phyloP scores from a whole-genome alignment of 495 filamentous ascomycete genomes.

The Diplogelasinospora grovesii region DNA sequence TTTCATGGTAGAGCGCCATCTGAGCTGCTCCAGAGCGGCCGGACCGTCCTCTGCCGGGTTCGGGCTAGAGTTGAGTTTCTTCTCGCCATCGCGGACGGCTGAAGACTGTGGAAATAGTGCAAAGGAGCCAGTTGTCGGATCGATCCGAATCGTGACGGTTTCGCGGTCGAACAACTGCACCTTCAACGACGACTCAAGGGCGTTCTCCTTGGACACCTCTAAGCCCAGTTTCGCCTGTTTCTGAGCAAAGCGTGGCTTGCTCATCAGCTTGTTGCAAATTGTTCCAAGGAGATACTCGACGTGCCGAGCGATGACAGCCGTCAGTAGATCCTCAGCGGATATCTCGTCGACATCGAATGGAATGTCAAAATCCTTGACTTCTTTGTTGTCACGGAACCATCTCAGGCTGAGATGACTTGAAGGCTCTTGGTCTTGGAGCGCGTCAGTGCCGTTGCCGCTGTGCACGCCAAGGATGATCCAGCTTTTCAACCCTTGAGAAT shows the following conservation, averaged over 20 bases:
- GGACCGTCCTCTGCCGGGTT: conserved; percentile 50
- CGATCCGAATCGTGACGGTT: conserved; percentile 55
- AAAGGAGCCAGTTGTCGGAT: conserved; percentile 59
- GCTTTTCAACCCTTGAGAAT: conserved; percentile 57
- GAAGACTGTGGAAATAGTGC: conserved; percentile 40
- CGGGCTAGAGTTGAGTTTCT: conserved; percentile 43
- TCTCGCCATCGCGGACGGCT: conserved; percentile 36
- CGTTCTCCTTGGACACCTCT: conserved; percentile 49
- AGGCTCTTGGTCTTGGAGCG: conserved; percentile 25
- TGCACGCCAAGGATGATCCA: conserved; percentile 85
- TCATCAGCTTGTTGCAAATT: conserved; percentile 51
- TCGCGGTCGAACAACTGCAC: conserved; percentile 59
- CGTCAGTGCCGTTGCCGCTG: conserved; percentile 47
- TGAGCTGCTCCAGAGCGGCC: conserved; percentile 46
- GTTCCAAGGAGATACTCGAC: conserved; percentile 56
- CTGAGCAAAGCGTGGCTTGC: conserved; percentile 50
- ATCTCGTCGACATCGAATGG: conserved; percentile 58
- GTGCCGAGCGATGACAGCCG: conserved; percentile 68
- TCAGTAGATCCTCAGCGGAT: conserved; percentile 65
- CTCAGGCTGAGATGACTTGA: conserved; percentile 55
- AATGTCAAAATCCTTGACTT: conserved; percentile 59
- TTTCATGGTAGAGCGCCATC: conserved; percentile 51
- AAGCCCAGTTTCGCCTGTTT: conserved; percentile 48
- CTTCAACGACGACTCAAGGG: conserved; percentile 57
- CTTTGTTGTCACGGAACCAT: conserved; percentile 79